Evolutionary conservation across 257 asterid genomes (phyloP).

Genomic region (Echites panduratus): DNA sequence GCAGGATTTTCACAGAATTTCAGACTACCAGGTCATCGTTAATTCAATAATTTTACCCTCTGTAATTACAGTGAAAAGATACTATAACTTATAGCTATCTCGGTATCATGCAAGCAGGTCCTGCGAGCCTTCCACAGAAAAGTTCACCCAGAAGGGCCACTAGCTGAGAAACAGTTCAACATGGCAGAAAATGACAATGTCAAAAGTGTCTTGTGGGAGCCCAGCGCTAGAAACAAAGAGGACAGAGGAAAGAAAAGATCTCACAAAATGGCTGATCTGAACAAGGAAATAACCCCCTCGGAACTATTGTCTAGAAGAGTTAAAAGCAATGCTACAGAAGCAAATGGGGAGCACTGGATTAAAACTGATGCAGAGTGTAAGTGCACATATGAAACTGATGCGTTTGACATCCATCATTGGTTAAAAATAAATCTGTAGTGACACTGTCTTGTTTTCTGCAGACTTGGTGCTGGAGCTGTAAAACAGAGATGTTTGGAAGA

Average conservation of each 20-base stretch:
- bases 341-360: constrained; percentile 37
- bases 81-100: neutral
- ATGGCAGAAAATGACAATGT: constrained; percentile 21
- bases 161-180: constrained; percentile 25
- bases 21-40: neutral
- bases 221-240: neutral
- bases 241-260: constrained; percentile 3
- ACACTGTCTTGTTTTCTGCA: constrained; percentile 11
- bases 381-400: constrained; percentile 10
- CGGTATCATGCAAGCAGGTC: constrained; percentile 45
- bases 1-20: neutral
- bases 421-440: neutral
- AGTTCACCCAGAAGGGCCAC: constrained; percentile 81
- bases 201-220: constrained; percentile 1
- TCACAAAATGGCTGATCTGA: constrained; percentile 5
- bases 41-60: neutral
- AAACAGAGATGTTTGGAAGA: constrained; percentile 9
- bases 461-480: constrained; percentile 42
- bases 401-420: neutral
- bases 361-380: constrained; percentile 38
- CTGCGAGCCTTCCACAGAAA: constrained; percentile 77
- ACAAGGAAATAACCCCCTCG: constrained; percentile 17
- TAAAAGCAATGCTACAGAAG: neutral
- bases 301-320: constrained; percentile 4
- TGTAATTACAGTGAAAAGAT: neutral